Base-by-base conservation (phyloP, 225 moss, liverwort and hornwort species). In the Ulota crispa region DNA sequence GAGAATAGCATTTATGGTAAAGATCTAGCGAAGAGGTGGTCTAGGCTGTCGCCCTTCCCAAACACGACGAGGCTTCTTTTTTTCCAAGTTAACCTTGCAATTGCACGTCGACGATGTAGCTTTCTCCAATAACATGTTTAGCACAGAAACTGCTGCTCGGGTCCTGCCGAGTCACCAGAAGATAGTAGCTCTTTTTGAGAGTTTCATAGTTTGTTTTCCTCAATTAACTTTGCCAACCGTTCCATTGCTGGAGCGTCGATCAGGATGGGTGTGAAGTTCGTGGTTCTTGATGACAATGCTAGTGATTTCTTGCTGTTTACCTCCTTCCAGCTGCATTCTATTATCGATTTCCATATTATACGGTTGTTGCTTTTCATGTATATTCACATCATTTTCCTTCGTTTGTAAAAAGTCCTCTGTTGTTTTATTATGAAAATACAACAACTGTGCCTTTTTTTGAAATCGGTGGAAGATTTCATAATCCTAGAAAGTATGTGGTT, bases 1-100 rank as follows among this genome's bases (percentile, higher is more conserved):
- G 87, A 80, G 79, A 84, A 81, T 79, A 82, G 82, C 84, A 84
- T 88, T 86, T 59, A 86, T 79, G 83, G 79, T 90, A 78, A 78
- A 90, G 86, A 64, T 90, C 81, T 82, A 90, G 86, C 54, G 86
- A 88, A 88, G 90, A 88, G 90, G 90, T 86, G 90, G 90, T 84
- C 73, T 86, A 88, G 81, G 78, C 75, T 86, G 83, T 86, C 90
- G 87, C 88, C 88, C 90, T 90, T 88, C 88, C 76, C 68, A 72
- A 78, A 70, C 65, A 83, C 62, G 59, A 81, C 56, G 73, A 82
- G 83, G 79, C 77, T 82, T 61, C 67, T 72, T 69, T 62, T 73
- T 64, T 50, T 45, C 54, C 36, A 74, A 69, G 73, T 84, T 81
- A 66, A 73, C 75, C 70, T 82, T 87, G 72, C 85, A 90, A 81